Evolutionary conservation across 768 basidiomycete genomes (phyloP).

Genomic region (Russula compacta): DNA sequence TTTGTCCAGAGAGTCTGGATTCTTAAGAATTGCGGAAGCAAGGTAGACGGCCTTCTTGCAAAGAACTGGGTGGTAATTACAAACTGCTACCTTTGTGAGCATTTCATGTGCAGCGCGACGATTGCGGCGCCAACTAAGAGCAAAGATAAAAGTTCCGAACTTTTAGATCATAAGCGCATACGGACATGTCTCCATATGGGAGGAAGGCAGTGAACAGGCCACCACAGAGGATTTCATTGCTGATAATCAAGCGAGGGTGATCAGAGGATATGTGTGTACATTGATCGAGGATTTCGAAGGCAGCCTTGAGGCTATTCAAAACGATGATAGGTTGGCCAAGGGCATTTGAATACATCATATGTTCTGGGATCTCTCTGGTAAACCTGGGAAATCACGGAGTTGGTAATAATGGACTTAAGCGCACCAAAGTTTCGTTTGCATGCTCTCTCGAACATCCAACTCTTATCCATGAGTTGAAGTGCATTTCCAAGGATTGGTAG

Average conservation of each 20-base stretch:
- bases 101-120: not conserved
- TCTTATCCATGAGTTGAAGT: too few relatives aligned
- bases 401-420: not conserved
- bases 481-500: too few relatives aligned
- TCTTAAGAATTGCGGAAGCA: not conserved
- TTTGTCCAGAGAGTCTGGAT: not conserved
- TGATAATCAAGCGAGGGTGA: not conserved
- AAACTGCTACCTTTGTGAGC: too few relatives aligned
- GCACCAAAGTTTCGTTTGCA: not conserved
- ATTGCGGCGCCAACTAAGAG: conserved; percentile 1
- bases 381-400: not conserved
- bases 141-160: not conserved
- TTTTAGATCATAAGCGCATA: not conserved
- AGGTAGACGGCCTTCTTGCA: not conserved
- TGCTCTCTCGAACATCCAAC: not conserved
- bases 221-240: not conserved
- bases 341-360: not conserved
- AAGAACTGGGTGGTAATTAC: conserved; percentile 4
- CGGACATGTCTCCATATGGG: not conserved
- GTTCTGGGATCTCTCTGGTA: not conserved
- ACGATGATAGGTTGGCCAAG: not conserved
- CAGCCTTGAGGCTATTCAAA: not conserved
- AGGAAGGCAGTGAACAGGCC: not conserved
- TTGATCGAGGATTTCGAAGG: not conserved
- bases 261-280: not conserved